These are phyloP conservation scores for Hura crepitans DNA, from an alignment of 441 rosid genomes.

Conservation along the genomic window DNA sequence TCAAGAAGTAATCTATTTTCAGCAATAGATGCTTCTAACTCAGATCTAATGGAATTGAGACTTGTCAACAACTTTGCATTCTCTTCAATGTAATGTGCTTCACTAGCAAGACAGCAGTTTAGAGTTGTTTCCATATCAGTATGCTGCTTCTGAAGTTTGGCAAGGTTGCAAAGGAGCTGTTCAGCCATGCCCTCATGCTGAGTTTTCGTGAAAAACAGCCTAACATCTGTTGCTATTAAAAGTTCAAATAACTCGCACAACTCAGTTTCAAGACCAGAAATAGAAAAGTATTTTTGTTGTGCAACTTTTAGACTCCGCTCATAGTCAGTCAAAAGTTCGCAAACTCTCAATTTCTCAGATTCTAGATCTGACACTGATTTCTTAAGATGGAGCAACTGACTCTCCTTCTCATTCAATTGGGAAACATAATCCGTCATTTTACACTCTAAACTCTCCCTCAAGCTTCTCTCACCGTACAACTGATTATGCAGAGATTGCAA, in stretches of 20 bases:
- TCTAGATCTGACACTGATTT: slow-evolving; percentile 56
- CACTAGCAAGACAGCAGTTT: slow-evolving; percentile 50
- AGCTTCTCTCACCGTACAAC: slow-evolving; percentile 51
- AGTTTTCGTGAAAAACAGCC: slow-evolving; percentile 42
- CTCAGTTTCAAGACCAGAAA: slow-evolving; percentile 54
- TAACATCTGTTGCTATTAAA: slow-evolving; percentile 56
- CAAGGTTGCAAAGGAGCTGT: slow-evolving; percentile 44
- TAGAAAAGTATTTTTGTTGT: slow-evolving; percentile 38
- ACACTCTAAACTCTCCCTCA: slow-evolving; percentile 46
- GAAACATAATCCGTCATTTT: slow-evolving; percentile 52
- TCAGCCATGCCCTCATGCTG: slow-evolving; percentile 48
- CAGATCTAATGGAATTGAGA: slow-evolving; percentile 51
- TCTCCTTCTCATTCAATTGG: slow-evolving; percentile 50
- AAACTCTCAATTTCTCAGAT: slow-evolving; percentile 51
- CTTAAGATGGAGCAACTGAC: slow-evolving; percentile 52
- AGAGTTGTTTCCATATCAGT: slow-evolving; percentile 46
- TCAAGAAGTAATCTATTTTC: slow-evolving; percentile 48
- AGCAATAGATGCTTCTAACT: slow-evolving; percentile 53
- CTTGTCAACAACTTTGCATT: slow-evolving; percentile 44
- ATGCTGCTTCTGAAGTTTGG: slow-evolving; percentile 53
- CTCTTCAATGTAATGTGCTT: slow-evolving; percentile 53
- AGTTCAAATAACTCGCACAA: slow-evolving; percentile 56
- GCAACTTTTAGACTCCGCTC: slow-evolving; percentile 46
- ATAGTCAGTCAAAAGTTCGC: slow-evolving; percentile 40
- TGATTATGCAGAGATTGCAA: slow-evolving; percentile 44